Conservation (phyloP, 495 filamentous ascomycete genomes). For the Aspergillus taichungensis region DNA sequence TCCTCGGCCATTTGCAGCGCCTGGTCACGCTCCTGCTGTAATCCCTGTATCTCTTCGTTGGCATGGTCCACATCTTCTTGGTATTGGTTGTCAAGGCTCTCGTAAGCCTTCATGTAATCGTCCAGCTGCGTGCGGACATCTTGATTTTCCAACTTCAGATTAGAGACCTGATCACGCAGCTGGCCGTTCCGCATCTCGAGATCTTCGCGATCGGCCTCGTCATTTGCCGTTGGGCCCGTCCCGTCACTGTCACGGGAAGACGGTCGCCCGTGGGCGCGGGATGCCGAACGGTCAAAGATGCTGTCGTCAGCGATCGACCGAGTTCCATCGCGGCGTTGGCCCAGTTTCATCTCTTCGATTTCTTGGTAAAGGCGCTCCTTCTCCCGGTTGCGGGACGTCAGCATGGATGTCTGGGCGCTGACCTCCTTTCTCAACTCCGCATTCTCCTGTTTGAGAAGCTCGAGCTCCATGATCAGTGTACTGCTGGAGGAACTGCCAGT, state of each 20-base stretch:
- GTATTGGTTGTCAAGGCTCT: constrained; percentile 53
- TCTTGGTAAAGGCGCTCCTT: constrained; percentile 92
- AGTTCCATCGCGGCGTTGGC: constrained; percentile 57
- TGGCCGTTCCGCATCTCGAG: constrained; percentile 74
- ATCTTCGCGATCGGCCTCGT: constrained; percentile 77
- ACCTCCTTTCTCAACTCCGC: constrained; percentile 86
- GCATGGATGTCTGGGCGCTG: constrained; percentile 93
- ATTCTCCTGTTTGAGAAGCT: constrained; percentile 83
- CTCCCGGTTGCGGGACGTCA: constrained; percentile 90
- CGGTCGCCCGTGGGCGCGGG: constrained; percentile 66
- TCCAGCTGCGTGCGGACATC: constrained; percentile 69
- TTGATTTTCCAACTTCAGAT: constrained; percentile 76
- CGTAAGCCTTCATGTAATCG: constrained; percentile 54
- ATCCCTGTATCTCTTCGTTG: constrained; percentile 68
- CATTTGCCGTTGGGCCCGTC: constrained; percentile 59
- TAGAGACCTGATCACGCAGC: constrained; percentile 75
- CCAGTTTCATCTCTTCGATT: constrained; percentile 91
- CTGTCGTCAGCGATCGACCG: constrained; percentile 74
- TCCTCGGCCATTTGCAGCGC: constrained; percentile 68
- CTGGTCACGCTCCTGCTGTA: constrained; percentile 83
- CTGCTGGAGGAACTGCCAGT: constrained; percentile 45
- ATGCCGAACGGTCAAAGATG: constrained; percentile 86
- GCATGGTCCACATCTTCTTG: constrained; percentile 70
- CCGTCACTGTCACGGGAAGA: constrained; percentile 63
- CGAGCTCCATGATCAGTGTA: constrained; percentile 63